Evolutionary conservation across 1,284 basidiomycete species (phyloP), one percentile per base, ranked within the genome.

Genomic region (Austroboletus niveus): DNA sequence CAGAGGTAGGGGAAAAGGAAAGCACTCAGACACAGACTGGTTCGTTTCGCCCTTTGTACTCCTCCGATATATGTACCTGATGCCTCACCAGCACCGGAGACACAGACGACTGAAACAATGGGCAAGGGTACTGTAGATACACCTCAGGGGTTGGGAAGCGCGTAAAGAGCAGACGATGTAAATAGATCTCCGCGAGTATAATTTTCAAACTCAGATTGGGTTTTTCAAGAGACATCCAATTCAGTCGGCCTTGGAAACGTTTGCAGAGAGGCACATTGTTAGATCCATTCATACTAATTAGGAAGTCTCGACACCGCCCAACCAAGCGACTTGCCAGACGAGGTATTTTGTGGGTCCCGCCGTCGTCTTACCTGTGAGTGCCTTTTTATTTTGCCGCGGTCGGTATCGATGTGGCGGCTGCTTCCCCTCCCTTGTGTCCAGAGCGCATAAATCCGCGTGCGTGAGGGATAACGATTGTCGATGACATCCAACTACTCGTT

Each of bases 271-370:
- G 22, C 22, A 24, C 22, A 24, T 17, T 17, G 17, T 17, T 17
- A 17, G 17, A 17, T 17, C 17, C 17, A 17, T 17, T 17, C 17
- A 17, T 17, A 17, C 44, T 48, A 48, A 51, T 66, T 66, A 55
- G 64, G 61, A 52, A 63, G 8, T 11, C 24, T 45, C 34, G 53
- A 39, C 48, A 54, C 51, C 1, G 15, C 32, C 41, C 47, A 42
- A 31, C 41, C 15, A 54, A 45, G 57, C 51, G 40, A 35, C 24
- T 47, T 34, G 22, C 45, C 58, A 32, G 43, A 62, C 49, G 9
- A 34, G 12, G 24, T 35, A n/a, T 2, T 53, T 54, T 54, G 61
- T 66, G 48, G 64, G 61, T 63, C 55, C 61, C 51, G 5, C 40
- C 35, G 61, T 42, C 22, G 5, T 27, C 31, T 36, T 6, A 17